Base-by-base conservation (phyloP, 257 asterid genomes). In the Fraxinus pennsylvanica region DNA sequence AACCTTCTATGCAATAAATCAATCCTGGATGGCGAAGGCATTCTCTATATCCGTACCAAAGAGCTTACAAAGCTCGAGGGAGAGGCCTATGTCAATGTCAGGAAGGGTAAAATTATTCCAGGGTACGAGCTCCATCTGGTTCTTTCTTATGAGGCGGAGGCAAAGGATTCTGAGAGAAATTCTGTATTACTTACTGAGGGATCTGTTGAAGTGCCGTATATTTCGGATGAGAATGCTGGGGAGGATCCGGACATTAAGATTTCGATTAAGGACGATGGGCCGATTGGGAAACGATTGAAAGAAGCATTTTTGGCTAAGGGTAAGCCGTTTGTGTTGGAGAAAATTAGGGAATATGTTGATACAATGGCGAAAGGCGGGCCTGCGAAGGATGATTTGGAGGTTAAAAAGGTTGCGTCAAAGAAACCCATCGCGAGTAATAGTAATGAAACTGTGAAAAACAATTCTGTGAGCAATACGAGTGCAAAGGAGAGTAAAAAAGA, bases 341-440 rank as follows among this genome's bases (percentile, higher is more conserved):
- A 93, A 67, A 85, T 93, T 50, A 81, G 91, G 87, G 87, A 81
- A 4, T 93, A 71, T 19, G 97, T 93, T 0, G 79, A 68, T 25
- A 92, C 91, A 3, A 93, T 93, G 97, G 88, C 97, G 2, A 89
- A 45, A 29, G 98, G 98, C 3, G 98, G 98, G 10, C 99, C 99
- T 1, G 96, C 96, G 0, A 93, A 85, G 84, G 99, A 95, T 12
- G 99, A 93, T 21, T 86, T 90, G 85, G 97, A 93, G 78, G 93
- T 86, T 21, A 93, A 90, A 81, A 91, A 84, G 36, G 89, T 85
- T 4, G 71, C 81, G 0, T 85, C 70, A 59, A 87, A 84, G 87
- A 85, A 79, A 57, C 61, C 88, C 0, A 61, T 71, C 72, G 84
- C 68, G 25, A 52, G 32, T 66, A 73, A 7, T 14, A 47, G 54